phyloP scores from a whole-genome alignment of 2,329 filamentous ascomycete species.

The Tetracladium maxilliforme region DNA sequence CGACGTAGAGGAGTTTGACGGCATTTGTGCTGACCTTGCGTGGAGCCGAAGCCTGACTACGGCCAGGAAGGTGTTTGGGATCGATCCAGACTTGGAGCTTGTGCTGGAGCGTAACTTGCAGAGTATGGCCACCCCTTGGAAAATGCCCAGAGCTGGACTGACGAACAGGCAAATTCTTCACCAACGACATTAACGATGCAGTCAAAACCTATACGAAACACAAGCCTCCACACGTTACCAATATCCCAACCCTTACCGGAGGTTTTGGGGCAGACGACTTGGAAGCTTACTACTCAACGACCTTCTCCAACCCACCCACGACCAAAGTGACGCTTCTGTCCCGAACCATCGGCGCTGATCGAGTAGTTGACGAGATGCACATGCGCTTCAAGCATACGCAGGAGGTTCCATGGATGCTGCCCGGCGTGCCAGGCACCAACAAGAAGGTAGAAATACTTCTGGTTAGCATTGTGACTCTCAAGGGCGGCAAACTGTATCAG shows the following conservation, averaged over 20 bases:
- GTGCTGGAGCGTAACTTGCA: conserved; percentile 52
- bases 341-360: conserved; percentile 47
- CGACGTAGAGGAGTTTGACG: conserved; percentile 53
- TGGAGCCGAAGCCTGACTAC: conserved; percentile 50
- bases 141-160: no score
- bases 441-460: conserved; percentile 40
- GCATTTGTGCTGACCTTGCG: conserved; percentile 47
- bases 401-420: conserved; percentile 44
- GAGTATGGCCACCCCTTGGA: conserved; percentile 22
- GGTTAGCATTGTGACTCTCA: conserved; percentile 46
- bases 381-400: conserved; percentile 40
- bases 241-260: conserved; percentile 50
- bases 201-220: conserved; percentile 47
- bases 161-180: conserved; percentile 33
- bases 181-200: conserved; percentile 39
- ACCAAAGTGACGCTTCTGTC: conserved; percentile 45
- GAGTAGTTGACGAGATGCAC: conserved; percentile 50
- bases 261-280: conserved; percentile 45
- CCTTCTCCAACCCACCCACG: conserved; percentile 49
- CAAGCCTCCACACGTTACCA: conserved; percentile 51
- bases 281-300: conserved; percentile 47
- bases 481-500: conserved; percentile 47
- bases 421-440: conserved; percentile 40
- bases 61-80: conserved; percentile 48
- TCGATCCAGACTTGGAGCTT: conserved; percentile 45